These are phyloP conservation scores for Fusarium chuoi DNA, from an alignment of 2,329 filamentous ascomycete species.

Conservation along the genomic window DNA sequence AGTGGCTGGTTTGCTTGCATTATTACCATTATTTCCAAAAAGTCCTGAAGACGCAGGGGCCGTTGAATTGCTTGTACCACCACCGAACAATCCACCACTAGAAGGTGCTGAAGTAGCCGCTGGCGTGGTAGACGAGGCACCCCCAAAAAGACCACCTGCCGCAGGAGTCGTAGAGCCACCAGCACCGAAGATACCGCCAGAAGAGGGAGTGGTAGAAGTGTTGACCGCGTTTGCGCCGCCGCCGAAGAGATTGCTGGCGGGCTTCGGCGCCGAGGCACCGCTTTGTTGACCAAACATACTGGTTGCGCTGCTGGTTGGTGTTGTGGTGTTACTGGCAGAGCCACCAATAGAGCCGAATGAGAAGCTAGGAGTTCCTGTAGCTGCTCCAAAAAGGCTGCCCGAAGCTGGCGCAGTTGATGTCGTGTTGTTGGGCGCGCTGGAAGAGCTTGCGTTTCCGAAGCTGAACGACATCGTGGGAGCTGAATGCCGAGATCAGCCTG, in stretches of 20 bases:
- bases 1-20: conserved; percentile 32
- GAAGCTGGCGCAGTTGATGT: conserved; percentile 53
- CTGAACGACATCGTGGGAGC: conserved; percentile 52
- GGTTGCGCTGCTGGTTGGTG: conserved; percentile 44
- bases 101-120: conserved; percentile 39
- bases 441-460: conserved; percentile 51
- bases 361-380: conserved; percentile 50
- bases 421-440: conserved; percentile 47
- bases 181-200: conserved; percentile 40
- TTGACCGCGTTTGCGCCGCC: conserved; percentile 36
- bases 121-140: conserved; percentile 41
- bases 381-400: conserved; percentile 54
- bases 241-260: conserved; percentile 42
- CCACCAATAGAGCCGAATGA: conserved; percentile 52
- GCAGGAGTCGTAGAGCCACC: conserved; percentile 41
- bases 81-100: conserved; percentile 43
- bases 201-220: conserved; percentile 31
- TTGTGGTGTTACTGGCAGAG: conserved; percentile 41
- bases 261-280: conserved; percentile 42
- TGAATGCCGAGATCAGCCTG: conserved; percentile 32
- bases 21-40: conserved; percentile 45
- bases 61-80: conserved; percentile 37
- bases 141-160: conserved; percentile 39
- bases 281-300: conserved; percentile 49
- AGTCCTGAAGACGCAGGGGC: conserved; percentile 45